Evolutionary conservation across 1,284 basidiomycete genomes (phyloP), one percentile per base, ranked within the genome.

Genomic region (Cutaneotrichosporon daszewskae): DNA sequence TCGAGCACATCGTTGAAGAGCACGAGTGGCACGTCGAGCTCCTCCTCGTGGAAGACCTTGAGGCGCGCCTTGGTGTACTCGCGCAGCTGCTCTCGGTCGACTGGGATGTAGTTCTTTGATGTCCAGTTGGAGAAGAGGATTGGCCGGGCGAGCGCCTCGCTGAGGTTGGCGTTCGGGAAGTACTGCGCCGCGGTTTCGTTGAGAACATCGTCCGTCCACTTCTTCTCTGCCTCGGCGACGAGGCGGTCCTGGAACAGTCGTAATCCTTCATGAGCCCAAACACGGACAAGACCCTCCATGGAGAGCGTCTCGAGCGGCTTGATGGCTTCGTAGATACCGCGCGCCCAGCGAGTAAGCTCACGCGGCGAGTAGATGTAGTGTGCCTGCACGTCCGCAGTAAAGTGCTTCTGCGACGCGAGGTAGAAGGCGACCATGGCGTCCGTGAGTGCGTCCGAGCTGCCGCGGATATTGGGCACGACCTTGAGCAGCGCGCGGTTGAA

Each of bases 91-190:
- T 95, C 94, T 42, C 95, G 81, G 53, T 95, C 89, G 36, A 99
- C 94, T 3, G 91, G 83, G 45, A 95, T 82, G 68, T 97, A 97
- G 67, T 96, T 77, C 72, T 92, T 90, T n/a, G 92, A 92, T 1
- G 94, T 95, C 95, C 95, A 98, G 68, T 98, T 97, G 5, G 91
- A 95, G 77, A 92, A 99, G 26, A 99, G 75, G 55, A 99, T 94
- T 0, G 96, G 95, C 17, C 95, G 81, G 19, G 63, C 71, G 22
- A 99, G 77, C 1, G 88, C 85, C 62, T 94, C 87, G 16, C 82
- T 80, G 24, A 79, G 77, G 62, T 87, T 84, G 66, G 96, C 84
- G 6, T 85, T 91, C 0, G 92, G 92, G 82, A 99, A 99, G 66
- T 94, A 82, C 46, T 82, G 76, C 72, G 83, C 75, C 0, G 92